Evolutionary conservation across 75 land plant genomes (phyloP).

Genomic region (Pinus tabuliformis): DNA sequence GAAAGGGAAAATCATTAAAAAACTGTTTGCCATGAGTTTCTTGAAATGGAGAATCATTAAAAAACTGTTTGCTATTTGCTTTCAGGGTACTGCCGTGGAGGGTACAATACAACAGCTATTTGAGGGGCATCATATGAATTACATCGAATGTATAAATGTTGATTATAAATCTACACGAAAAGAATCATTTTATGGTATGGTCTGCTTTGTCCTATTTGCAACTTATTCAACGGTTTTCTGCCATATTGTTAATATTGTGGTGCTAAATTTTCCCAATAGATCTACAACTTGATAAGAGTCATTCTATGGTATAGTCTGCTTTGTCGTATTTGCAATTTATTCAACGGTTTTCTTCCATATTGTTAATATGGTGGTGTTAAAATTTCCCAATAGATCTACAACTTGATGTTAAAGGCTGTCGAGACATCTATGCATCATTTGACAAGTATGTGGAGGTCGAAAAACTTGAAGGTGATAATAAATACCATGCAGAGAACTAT

Average conservation of each 20-base stretch:
- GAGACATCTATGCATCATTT: slow-evolving; percentile 75
- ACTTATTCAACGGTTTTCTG: neutral
- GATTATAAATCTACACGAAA: slow-evolving; percentile 71
- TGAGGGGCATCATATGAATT: slow-evolving; percentile 78
- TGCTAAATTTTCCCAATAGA: slow-evolving; percentile 26
- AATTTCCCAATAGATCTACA: slow-evolving; percentile 48
- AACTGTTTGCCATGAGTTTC: no score
- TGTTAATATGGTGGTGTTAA: neutral
- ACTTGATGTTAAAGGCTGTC: slow-evolving; percentile 75
- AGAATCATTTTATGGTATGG: slow-evolving; percentile 77
- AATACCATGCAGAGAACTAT: slow-evolving; percentile 70
- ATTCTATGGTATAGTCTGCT: slow-evolving; percentile 51
- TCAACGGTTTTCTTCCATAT: neutral
- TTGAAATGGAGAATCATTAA: neutral
- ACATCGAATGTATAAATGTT: slow-evolving; percentile 75
- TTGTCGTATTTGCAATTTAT: neutral
- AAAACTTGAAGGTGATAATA: slow-evolving; percentile 71
- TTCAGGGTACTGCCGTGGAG: slow-evolving; percentile 72
- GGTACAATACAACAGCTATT: slow-evolving; percentile 73
- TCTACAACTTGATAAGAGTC: slow-evolving; percentile 72
- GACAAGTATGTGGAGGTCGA: slow-evolving; percentile 81
- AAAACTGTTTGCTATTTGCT: neutral
- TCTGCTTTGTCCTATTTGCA: neutral
- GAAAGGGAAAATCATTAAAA: no score
- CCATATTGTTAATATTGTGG: neutral